Conservation (phyloP, 2,329 filamentous ascomycete species). For the Alternaria sp. region DNA sequence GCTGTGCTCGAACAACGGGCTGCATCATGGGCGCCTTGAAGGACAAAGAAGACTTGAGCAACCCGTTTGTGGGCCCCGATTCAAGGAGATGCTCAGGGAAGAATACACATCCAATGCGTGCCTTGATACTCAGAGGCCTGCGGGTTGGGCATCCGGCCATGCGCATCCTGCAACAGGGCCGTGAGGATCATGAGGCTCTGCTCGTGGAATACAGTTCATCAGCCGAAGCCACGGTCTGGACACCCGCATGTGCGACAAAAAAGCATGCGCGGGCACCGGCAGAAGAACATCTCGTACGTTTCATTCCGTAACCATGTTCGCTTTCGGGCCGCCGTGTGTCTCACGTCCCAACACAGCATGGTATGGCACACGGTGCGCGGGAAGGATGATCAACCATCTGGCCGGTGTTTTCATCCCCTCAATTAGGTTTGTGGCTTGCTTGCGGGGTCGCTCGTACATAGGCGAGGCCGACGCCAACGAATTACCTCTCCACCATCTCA, state of each 20-base stretch:
- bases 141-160: constrained; percentile 11
- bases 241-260: constrained; percentile 9
- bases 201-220: constrained; percentile 23
- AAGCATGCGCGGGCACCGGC: constrained; percentile 14
- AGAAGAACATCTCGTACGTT: constrained; percentile 9
- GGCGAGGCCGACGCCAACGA: constrained; percentile 41
- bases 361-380: constrained; percentile 24
- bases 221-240: constrained; percentile 11
- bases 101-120: neutral
- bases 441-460: constrained; percentile 34
- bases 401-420: constrained; percentile 22
- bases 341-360: constrained; percentile 19
- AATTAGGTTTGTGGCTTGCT: constrained; percentile 24
- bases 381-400: constrained; percentile 34
- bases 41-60: neutral
- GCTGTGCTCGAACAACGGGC: neutral
- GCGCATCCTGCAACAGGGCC: constrained; percentile 1
- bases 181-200: constrained; percentile 33
- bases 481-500: constrained; percentile 26
- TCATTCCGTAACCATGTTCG: constrained; percentile 14
- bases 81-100: neutral
- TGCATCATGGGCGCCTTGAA: neutral
- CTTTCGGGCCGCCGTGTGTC: constrained; percentile 18
- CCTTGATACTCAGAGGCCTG: neutral
- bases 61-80: neutral